Percentiles rank a stretch among this genome's conserved stretches.
These are phyloP conservation scores for Phellopilus nigrolimitatus DNA, from an alignment of 1,284 basidiomycete genomes.

Conservation along the genomic window DNA sequence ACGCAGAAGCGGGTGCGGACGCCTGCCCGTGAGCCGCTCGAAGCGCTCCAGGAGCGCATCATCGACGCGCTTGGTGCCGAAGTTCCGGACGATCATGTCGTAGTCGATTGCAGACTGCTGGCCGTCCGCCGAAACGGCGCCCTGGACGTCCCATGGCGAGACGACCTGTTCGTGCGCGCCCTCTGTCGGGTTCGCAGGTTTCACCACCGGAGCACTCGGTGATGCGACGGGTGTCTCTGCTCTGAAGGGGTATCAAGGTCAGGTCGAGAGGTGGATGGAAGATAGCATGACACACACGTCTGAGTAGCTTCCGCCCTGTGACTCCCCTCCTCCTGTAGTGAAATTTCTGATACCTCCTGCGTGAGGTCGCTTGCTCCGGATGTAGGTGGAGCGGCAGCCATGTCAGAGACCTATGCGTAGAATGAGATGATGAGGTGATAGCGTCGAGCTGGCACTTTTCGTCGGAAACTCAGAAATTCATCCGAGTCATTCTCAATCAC, in stretches of 20 bases:
- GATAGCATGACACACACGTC: constrained; percentile 13
- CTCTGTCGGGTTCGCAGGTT: constrained; percentile 30
- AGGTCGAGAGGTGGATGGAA: not conserved
- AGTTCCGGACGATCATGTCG: constrained; percentile 91
- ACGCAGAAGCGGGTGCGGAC: constrained; percentile 87
- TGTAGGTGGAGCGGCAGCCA: not conserved
- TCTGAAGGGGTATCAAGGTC: not conserved
- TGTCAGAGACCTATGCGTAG: no score
- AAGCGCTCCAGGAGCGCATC: constrained; percentile 81
- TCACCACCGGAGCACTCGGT: constrained; percentile 26
- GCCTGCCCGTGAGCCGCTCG: constrained; percentile 85
- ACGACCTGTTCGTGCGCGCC: constrained; percentile 72
- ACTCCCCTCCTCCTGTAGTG: not conserved
- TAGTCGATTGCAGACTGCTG: constrained; percentile 93
- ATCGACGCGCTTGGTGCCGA: constrained; percentile 86
- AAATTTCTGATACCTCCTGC: constrained; percentile 5
- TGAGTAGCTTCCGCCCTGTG: not conserved
- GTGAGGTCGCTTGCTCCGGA: not conserved
- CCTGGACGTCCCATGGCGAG: constrained; percentile 98
- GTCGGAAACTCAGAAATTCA: no score
- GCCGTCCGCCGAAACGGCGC: constrained; percentile 85
- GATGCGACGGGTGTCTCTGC: constrained; percentile 1
- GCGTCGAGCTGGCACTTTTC: not conserved
- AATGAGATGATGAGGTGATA: no score
- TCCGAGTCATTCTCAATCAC: no score